A percentile compares a stretch with the other conserved stretches of the same genome.
Conservation (phyloP, 768 basidiomycete genomes). For the Tulasnella sp. region DNA sequence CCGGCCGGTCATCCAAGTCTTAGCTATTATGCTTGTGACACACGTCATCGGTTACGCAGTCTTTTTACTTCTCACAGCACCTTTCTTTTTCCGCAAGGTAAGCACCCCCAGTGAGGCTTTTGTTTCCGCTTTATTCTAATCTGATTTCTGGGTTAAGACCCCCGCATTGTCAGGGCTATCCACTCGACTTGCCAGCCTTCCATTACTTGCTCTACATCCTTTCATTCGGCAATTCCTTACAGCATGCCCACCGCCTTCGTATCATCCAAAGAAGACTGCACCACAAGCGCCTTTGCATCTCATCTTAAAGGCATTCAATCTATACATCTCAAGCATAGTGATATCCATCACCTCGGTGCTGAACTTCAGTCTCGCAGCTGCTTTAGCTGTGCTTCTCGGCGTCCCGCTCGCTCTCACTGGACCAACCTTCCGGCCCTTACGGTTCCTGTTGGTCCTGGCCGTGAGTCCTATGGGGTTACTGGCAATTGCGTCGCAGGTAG, state of each 20-base stretch:
- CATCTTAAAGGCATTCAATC: slow-evolving; percentile 63
- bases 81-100: background rate
- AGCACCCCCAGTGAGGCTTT: slow-evolving; percentile 3
- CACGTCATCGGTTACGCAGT: slow-evolving; percentile 6
- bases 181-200: background rate
- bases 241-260: slow-evolving; percentile 21
- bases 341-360: slow-evolving; percentile 81
- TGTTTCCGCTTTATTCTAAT: background rate
- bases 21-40: slow-evolving; percentile 16
- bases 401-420: slow-evolving; percentile 46
- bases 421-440: slow-evolving; percentile 20
- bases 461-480: slow-evolving; percentile 23
- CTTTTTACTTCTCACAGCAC: slow-evolving; percentile 10
- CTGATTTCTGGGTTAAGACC: background rate
- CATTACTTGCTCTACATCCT: background rate
- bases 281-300: slow-evolving; percentile 33
- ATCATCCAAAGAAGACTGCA: slow-evolving; percentile 10
- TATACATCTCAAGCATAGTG: slow-evolving; percentile 77
- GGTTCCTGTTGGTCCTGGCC: slow-evolving; percentile 18
- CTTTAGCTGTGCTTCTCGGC: slow-evolving; percentile 56
- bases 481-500: slow-evolving; percentile 48
- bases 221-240: background rate
- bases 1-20: slow-evolving; percentile 22
- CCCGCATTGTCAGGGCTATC: background rate
- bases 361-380: slow-evolving; percentile 83